phyloP scores from a whole-genome alignment of 2,329 filamentous ascomycete genomes.

The Exophiala alcalophila region DNA sequence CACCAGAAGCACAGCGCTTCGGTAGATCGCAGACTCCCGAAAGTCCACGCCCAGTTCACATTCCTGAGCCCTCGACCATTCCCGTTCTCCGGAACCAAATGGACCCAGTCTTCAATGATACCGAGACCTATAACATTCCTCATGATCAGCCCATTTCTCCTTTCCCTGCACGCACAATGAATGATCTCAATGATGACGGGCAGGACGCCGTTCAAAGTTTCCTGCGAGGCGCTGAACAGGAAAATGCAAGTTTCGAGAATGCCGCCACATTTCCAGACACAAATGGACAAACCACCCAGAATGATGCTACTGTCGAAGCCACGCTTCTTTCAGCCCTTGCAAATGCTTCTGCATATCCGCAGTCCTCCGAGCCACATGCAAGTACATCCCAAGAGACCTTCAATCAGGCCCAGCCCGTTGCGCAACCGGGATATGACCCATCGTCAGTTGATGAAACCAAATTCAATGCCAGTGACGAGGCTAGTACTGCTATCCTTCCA shows the following conservation, averaged over 20 bases:
- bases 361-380: conserved; percentile 17
- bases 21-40: conserved; percentile 66
- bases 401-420: conserved; percentile 6
- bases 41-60: conserved; percentile 67
- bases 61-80: conserved; percentile 66
- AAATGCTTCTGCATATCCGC: conserved; percentile 13
- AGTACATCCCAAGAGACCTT: conserved; percentile 6
- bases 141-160: conserved; percentile 31
- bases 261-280: conserved; percentile 9
- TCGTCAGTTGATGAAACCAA: conserved; percentile 11
- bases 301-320: conserved; percentile 15
- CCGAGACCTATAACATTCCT: conserved; percentile 55
- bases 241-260: conserved; percentile 24
- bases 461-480: conserved; percentile 9
- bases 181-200: conserved; percentile 30
- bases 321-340: conserved; percentile 21
- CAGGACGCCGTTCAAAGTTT: conserved; percentile 31
- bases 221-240: conserved; percentile 28
- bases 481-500: conserved; percentile 1
- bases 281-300: conserved; percentile 13
- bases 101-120: conserved; percentile 69
- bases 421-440: conserved; percentile 10
- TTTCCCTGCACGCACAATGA: conserved; percentile 26
- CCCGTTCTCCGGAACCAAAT: conserved; percentile 69
- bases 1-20: conserved; percentile 46